A percentile compares a stretch with the other conserved stretches of the same genome.
These are phyloP conservation scores for Pichia sp. DNA, from an alignment of 1,139 yeast genomes.

Conservation along the genomic window DNA sequence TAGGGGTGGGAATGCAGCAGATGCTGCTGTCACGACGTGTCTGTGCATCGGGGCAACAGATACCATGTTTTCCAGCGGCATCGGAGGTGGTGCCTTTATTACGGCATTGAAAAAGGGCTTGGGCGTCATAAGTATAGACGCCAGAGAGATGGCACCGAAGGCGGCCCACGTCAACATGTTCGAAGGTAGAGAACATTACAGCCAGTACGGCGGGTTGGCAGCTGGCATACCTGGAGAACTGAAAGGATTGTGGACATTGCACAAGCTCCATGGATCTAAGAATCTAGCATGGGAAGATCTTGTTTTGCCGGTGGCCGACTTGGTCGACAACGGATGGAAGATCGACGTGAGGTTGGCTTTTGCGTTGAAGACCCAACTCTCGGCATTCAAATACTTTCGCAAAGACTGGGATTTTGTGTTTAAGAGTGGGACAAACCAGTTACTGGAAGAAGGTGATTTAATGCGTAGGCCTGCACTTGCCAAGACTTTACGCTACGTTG, in stretches of 20 bases:
- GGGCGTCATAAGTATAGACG: conserved; percentile 65
- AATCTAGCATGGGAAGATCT: conserved; percentile 67
- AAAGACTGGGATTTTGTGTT: conserved; percentile 56
- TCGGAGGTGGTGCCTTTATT: conserved; percentile 89
- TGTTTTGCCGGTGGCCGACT: conserved; percentile 66
- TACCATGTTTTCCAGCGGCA: conserved; percentile 74
- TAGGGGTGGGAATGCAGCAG: conserved; percentile 77
- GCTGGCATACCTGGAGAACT: conserved; percentile 88
- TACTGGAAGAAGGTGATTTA: conserved; percentile 52
- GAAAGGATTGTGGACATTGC: conserved; percentile 68
- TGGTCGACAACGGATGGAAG: conserved; percentile 66
- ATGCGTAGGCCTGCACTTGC: conserved; percentile 61
- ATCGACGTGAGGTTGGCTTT: conserved; percentile 46
- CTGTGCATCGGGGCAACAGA: conserved; percentile 83
- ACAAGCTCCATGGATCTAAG: conserved; percentile 62
- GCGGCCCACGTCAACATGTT: conserved; percentile 64
- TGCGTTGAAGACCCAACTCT: conserved; percentile 38
- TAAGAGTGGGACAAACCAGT: conserved; percentile 31
- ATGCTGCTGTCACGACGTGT: conserved; percentile 86
- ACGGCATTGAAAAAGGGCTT: conserved; percentile 44
- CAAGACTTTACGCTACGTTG: conserved; percentile 60
- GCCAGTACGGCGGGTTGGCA: conserved; percentile 79
- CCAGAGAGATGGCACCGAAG: conserved; percentile 82
- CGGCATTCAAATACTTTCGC: conserved; percentile 32
- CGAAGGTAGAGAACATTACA: conserved; percentile 37